Evolutionary conservation across 2,329 filamentous ascomycete genomes (phyloP).

Genomic region (Epichloe hybrida): DNA sequence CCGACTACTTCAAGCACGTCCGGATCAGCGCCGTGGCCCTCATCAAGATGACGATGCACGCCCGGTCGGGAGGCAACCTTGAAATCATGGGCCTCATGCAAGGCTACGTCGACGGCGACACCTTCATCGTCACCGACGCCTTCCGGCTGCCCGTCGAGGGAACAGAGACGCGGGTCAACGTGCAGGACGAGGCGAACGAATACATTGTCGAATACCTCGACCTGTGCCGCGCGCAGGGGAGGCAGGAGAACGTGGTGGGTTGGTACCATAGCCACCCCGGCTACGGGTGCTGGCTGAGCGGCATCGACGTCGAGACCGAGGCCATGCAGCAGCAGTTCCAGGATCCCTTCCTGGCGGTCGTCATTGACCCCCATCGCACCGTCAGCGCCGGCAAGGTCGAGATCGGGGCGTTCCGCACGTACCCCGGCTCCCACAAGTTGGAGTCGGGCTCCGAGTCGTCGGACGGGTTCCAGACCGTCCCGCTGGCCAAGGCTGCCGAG

Average conservation of each 20-base stretch:
- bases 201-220: constrained; percentile 84
- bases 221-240: constrained; percentile 58
- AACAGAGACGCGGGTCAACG: constrained; percentile 96
- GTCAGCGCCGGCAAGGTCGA: constrained; percentile 92
- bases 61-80: constrained; percentile 79
- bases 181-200: constrained; percentile 89
- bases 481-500: constrained; percentile 85
- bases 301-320: constrained; percentile 89
- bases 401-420: constrained; percentile 92
- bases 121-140: constrained; percentile 86
- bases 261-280: constrained; percentile 98
- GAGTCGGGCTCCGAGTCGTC: constrained; percentile 11
- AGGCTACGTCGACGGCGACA: constrained; percentile 74
- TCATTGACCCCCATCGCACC: constrained; percentile 91
- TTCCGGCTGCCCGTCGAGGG: constrained; percentile 91
- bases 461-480: constrained; percentile 63
- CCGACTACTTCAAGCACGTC: constrained; percentile 82
- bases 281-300: constrained; percentile 95
- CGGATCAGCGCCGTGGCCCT: constrained; percentile 88
- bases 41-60: constrained; percentile 99
- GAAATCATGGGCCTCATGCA: constrained; percentile 99
- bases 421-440: constrained; percentile 58
- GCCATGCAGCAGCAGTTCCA: constrained; percentile 70
- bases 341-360: constrained; percentile 89
- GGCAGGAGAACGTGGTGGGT: constrained; percentile 83